These are phyloP conservation scores for Plasmodiophora brassicae DNA, from an alignment of 208 protist genomes.

Conservation along the genomic window DNA sequence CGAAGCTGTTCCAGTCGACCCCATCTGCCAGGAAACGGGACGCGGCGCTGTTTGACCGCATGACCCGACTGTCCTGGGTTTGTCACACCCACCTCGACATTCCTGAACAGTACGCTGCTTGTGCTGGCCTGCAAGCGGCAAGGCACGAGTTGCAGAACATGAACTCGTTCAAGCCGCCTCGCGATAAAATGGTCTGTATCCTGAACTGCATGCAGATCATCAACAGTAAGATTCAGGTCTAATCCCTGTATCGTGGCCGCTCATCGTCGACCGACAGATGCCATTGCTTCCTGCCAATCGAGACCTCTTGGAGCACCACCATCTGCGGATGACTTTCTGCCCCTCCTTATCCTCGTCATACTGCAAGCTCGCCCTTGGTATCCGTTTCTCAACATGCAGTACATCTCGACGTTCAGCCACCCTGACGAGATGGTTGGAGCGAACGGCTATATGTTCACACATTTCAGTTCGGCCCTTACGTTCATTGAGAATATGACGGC, in stretches of 20 bases:
- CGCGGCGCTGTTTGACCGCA: neutral
- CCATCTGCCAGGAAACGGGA: neutral
- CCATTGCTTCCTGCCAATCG: neutral
- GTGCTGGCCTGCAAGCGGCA: neutral
- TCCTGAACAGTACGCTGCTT: neutral
- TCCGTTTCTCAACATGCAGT: conserved; percentile 18
- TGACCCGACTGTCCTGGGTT: neutral
- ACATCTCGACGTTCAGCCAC: conserved; percentile 11
- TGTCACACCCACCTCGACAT: neutral
- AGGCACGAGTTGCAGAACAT: neutral
- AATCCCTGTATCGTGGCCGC: neutral
- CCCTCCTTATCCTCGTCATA: neutral
- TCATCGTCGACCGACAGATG: neutral
- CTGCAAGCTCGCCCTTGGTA: neutral
- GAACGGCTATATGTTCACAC: neutral
- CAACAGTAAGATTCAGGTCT: neutral
- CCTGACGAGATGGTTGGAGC: neutral
- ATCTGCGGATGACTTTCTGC: conserved; percentile 1
- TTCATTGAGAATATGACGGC: conserved; percentile 1
- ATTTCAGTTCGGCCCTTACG: neutral
- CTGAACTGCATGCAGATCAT: conserved; percentile 26
- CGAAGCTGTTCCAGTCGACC: neutral
- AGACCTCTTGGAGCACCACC: neutral
- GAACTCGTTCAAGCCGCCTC: neutral
- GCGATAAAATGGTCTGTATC: conserved; percentile 5